Base-by-base conservation (phyloP, 2,329 filamentous ascomycete genomes). In the Scedosporium aurantiacum region DNA sequence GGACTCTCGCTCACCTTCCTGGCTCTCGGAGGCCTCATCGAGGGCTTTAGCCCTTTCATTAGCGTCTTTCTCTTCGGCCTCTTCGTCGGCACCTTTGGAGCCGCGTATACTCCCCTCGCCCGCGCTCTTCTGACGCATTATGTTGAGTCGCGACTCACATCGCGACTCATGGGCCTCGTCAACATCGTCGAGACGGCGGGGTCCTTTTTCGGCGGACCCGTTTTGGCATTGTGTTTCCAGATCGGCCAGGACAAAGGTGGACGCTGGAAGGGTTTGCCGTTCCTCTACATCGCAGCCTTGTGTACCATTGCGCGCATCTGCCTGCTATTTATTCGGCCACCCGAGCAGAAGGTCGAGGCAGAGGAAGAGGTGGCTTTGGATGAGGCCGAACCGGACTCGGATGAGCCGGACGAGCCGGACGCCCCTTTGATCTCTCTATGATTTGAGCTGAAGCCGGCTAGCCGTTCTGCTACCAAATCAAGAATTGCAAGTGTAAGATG, bases 71-170 rank as follows among this genome's bases (percentile, higher is more conserved):
- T 77, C 0, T 61, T 73, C 18, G 75, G 74, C 0, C 65, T 77
- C 1, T 71, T 73, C 52, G 65, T 77, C 55, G 65, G 67, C 10
- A 73, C 72, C 0, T 70, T 77, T 61, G 75, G 75, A n/a, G 69
- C 71, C 0, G 74, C 73, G 0, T 70, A 71, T 21, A 72, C 67
- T 40, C 74, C 75, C 1, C 68, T 77, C 10, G 71, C 71, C 1
- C 68, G 75, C 37, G 74, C 75, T n/a, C 73, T 75, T 1, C 66
- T 75, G 6, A 74, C 75, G 0, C 72, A 73, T 59, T 75, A 73
- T 60, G 73, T 77, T 18, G 65, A 69, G 10, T 65, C 71, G 6
- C 67, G 72, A 56, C 71, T 71, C 28, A 77, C 73, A 1, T 76
- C 75, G 37, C 69, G 74, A 25, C 64, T 77, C 2, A 76, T 76